Evolutionary conservation across 2,329 filamentous ascomycete genomes (phyloP).

Genomic region (Akanthomyces muscarius): DNA sequence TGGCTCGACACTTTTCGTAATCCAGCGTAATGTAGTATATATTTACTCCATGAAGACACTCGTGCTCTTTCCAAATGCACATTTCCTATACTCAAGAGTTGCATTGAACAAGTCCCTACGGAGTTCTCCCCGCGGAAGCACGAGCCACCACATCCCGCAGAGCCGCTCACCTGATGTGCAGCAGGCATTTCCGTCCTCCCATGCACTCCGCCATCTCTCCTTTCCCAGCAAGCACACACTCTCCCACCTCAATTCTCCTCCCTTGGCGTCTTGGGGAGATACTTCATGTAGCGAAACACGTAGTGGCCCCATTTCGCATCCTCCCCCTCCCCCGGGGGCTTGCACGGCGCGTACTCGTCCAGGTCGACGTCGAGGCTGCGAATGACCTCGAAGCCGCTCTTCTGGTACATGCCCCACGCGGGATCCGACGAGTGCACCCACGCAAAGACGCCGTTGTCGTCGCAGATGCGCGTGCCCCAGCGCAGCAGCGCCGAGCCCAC

Average conservation of each 20-base stretch:
- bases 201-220: background rate
- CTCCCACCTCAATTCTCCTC: background rate
- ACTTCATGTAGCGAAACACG: constrained; percentile 33
- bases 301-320: constrained; percentile 31
- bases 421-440: constrained; percentile 35
- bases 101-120: background rate
- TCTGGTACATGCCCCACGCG: constrained; percentile 28
- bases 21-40: background rate
- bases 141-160: background rate
- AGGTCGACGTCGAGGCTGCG: constrained; percentile 29
- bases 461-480: constrained; percentile 30
- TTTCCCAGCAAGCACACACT: background rate
- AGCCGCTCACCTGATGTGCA: background rate
- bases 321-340: constrained; percentile 24
- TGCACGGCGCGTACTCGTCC: constrained; percentile 29
- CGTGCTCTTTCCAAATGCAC: background rate
- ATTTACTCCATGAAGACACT: background rate
- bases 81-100: background rate
- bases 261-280: constrained; percentile 17
- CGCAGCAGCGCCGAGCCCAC: constrained; percentile 31
- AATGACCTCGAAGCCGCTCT: constrained; percentile 28
- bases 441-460: constrained; percentile 27
- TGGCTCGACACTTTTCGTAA: too few species aligned
- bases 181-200: background rate
- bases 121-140: background rate